phyloP scores from a whole-genome alignment of 345 rosid species.

The Iberis pinnata region DNA sequence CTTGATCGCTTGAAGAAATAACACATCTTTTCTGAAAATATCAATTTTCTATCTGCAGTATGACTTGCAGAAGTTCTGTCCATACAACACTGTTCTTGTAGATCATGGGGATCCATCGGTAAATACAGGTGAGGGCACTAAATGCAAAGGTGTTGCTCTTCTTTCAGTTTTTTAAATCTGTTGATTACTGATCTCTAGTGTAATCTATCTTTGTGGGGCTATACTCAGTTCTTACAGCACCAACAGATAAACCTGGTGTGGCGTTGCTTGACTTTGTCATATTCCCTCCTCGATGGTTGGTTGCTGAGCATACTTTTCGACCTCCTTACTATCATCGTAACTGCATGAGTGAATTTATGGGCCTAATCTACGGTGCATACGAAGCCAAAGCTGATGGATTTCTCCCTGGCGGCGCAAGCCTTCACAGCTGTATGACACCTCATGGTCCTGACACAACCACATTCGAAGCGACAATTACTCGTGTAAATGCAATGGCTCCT shows the following conservation, averaged over 20 bases:
- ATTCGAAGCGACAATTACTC: slow-evolving; percentile 66
- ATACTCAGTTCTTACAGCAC: slow-evolving; percentile 76
- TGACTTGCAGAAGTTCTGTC: slow-evolving; percentile 85
- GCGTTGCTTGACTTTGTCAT: slow-evolving; percentile 93
- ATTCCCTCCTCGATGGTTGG: slow-evolving; percentile 96
- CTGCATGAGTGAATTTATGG: slow-evolving; percentile 99
- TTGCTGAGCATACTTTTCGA: slow-evolving; percentile 91
- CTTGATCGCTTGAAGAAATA: background rate
- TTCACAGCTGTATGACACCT: slow-evolving; percentile 97
- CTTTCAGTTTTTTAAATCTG: background rate
- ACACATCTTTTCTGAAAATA: background rate
- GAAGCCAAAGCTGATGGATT: slow-evolving; percentile 99
- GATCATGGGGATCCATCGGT: slow-evolving; percentile 93
- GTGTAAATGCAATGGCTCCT: slow-evolving; percentile 58
- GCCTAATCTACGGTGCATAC: slow-evolving; percentile 79
- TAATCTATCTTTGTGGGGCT: slow-evolving; percentile 7
- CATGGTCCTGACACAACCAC: slow-evolving; percentile 96
- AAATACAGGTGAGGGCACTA: slow-evolving; percentile 55
- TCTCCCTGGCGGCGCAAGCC: slow-evolving; percentile 91
- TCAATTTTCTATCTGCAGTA: slow-evolving; percentile 47
- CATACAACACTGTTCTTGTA: slow-evolving; percentile 81
- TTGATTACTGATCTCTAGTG: background rate
- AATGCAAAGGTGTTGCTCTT: background rate
- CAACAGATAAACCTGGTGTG: slow-evolving; percentile 94
- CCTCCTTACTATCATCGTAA: slow-evolving; percentile 97